Evolutionary conservation across 495 filamentous ascomycete species (phyloP).

Genomic region (Penicillium odoratum): DNA sequence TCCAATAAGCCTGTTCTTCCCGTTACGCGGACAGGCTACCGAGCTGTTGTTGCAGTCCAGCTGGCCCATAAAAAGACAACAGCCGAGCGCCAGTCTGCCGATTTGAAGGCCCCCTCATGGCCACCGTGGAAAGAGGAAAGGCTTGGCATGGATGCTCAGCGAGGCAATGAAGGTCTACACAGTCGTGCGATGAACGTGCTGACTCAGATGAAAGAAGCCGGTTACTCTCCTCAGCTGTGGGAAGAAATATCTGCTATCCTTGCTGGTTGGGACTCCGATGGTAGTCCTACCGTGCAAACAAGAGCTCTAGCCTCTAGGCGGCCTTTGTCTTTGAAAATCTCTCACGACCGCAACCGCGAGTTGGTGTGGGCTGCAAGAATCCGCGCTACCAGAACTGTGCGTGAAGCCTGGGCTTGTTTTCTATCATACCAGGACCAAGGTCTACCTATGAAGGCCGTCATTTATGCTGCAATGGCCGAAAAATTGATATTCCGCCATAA

Average conservation of each 20-base stretch:
- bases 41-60: slow-evolving; percentile 58
- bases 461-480: slow-evolving; percentile 62
- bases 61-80: slow-evolving; percentile 63
- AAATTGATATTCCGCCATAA: slow-evolving; percentile 53
- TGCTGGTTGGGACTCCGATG: slow-evolving; percentile 68
- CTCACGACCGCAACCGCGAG: slow-evolving; percentile 10
- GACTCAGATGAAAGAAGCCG: slow-evolving; percentile 61
- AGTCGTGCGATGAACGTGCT: slow-evolving; percentile 60
- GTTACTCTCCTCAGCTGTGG: slow-evolving; percentile 56
- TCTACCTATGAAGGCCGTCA: slow-evolving; percentile 30
- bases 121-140: slow-evolving; percentile 70
- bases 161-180: slow-evolving; percentile 54
- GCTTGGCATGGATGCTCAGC: slow-evolving; percentile 56
- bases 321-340: slow-evolving; percentile 14
- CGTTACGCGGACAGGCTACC: slow-evolving; percentile 62
- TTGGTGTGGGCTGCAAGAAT: slow-evolving; percentile 62
- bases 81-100: slow-evolving; percentile 57
- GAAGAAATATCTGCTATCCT: slow-evolving; percentile 57
- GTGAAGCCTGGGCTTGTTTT: slow-evolving; percentile 74
- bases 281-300: slow-evolving; percentile 69
- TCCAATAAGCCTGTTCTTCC: slow-evolving; percentile 53
- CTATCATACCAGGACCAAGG: slow-evolving; percentile 49
- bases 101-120: slow-evolving; percentile 63
- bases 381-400: slow-evolving; percentile 62
- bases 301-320: slow-evolving; percentile 38